Base-by-base conservation (phyloP, 176 grass and related monocot species). In the Musa schizocarpa region DNA sequence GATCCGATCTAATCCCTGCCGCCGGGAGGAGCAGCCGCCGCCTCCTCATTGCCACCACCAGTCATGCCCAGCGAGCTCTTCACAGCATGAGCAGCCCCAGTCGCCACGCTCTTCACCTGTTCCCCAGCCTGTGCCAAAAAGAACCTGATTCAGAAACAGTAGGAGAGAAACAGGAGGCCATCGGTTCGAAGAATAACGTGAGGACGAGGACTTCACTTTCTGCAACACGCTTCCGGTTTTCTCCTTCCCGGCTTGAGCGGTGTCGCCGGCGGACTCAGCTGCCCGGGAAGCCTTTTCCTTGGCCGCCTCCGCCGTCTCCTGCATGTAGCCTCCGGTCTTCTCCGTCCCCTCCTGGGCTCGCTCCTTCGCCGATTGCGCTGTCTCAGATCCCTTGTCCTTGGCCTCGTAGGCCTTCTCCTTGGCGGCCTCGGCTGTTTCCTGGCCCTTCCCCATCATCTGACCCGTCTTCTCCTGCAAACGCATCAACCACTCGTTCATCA, bases 11-110 rank as follows among this genome's bases (percentile, higher is more conserved):
- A 43, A 5, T 62, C 57, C 57, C 20, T 62, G 57, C 13, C 5
- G 17, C 57, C 57, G 1, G 17, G 14, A 13, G 57, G 14, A n/a
- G 17, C 16, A 11, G 14, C n/a, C 6, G 24, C 19, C 1, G 9
- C 61, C 9, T 57, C 24, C 20, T 17, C 54, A 1, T 13, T 61
- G 13, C 57, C 13, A 2, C 17, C 20, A 11, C 63, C 86, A 29
- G 74, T 71, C 85, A 92, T 81, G 9, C 93, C 93, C 23, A 90
- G 75, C 52, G 87, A 88, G 81, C 19, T 90, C 57, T 69, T 79
- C 66, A 92, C 88, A 8, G 90, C 82, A 9, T 81, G 54, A 20
- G 16, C 50, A 2, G 79, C 78, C 51, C 78, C 78, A 17, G 57
- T 17, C 13, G 57, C 58, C 48, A 16, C 51, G 26, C 59, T 68